A percentile compares a stretch with the other conserved stretches of the same genome.
These are phyloP conservation scores for Solanum infundibuliforme DNA, from an alignment of 257 asterid genomes.

Conservation along the genomic window DNA sequence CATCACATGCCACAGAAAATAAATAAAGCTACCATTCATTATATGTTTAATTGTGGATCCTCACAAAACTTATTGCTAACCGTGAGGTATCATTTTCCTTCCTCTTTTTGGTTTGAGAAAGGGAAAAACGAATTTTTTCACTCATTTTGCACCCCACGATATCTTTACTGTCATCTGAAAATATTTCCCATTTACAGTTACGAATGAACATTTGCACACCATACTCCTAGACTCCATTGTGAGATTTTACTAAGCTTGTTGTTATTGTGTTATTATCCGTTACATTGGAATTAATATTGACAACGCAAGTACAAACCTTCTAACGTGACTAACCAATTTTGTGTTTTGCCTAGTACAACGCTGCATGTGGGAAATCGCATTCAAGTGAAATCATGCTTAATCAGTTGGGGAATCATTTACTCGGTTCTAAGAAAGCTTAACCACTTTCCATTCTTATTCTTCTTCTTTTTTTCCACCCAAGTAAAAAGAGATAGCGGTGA, in stretches of 20 bases:
- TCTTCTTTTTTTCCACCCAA: not conserved
- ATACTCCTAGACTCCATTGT: not conserved
- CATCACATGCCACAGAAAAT: not conserved
- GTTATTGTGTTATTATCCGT: not conserved
- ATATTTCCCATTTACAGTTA: not conserved
- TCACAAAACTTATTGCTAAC: not conserved
- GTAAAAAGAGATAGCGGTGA: not conserved
- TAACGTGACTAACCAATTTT: not conserved
- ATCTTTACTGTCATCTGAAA: not conserved
- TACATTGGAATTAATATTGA: not conserved
- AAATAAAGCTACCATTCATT: not conserved
- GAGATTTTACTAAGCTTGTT: not conserved
- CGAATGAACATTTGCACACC: not conserved
- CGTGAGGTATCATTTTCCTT: not conserved
- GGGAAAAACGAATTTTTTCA: not conserved
- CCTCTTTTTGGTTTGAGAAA: not conserved
- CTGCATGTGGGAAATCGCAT: not conserved
- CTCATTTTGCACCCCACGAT: not conserved
- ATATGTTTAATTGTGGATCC: not conserved
- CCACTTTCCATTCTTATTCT: not conserved
- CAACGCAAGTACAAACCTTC: not conserved
- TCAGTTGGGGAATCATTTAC: slow-evolving; percentile 7
- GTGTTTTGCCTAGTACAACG: not conserved
- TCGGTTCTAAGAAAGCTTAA: not conserved
- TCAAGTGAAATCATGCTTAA: not conserved